Evolutionary conservation across 495 filamentous ascomycete genomes (phyloP), one percentile per base, ranked within the genome.

Genomic region (Neurospora sp.): DNA sequence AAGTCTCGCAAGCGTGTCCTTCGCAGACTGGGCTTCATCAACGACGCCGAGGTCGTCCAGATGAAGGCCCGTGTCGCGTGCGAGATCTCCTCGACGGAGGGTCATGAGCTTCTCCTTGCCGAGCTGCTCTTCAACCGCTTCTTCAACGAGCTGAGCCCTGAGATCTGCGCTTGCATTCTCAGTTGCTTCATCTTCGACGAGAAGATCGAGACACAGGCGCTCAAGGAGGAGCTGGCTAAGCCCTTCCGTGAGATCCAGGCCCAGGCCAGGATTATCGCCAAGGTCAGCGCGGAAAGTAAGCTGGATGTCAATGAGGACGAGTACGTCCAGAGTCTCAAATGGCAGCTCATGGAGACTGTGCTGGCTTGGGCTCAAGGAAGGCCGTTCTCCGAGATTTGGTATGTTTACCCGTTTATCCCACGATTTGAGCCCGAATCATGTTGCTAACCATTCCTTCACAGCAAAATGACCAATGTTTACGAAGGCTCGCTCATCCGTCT

Each of bases 401-500:
- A 89, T 74, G 92, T 85, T 22, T 45, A 6, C 45, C 20, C 22
- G 27, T 69, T 40, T 38, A 48, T 40, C 37, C 53, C 48, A 1
- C 48, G 27, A 35, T 40, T 37, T 3, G 35, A n/a, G 44, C 35
- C 35, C 44, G 4, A 31, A 35, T 38, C 41, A 40, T 39, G 39
- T 16, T 61, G 18, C 45, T 20, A 71, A 69, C 37, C 22, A 65
- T 22, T 42, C 9, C 14, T n/a, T 42, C 10, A 65, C 70, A 97
- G 94, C 82, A 94, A 94, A 91, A 97, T 98, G 95, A 97, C 96
- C 39, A 94, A 97, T 79, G 92, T 95, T 44, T 99, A 97, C 81
- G 96, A 99, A 80, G 96, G 96, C 65, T 97, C 91, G 72, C 85
- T 99, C 75, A 98, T 99, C 78, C 93, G 96, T 40, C 89, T 98